Base-by-base conservation (phyloP, 1,284 basidiomycete species). In the Malassezia sympodialis region DNA sequence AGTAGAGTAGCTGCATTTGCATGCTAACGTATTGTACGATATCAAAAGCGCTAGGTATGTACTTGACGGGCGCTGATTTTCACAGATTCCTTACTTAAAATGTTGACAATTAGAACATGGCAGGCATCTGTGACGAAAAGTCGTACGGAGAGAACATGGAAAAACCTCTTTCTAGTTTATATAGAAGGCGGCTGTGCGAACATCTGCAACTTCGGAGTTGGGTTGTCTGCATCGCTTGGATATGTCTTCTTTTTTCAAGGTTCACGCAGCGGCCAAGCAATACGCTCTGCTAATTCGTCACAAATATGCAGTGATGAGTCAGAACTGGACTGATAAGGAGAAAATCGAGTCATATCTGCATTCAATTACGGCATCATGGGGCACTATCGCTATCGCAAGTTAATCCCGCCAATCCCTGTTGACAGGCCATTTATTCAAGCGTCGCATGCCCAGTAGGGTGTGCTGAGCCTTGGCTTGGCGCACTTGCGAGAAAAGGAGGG, bases 81-180 rank as follows among this genome's bases (percentile, higher is more conserved):
- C 43, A 53, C 51, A 53, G 40, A 34, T 51, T 47, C 17, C n/a
- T 23, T 47, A 23, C 14, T 17, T 48, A 47, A 46, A 34, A 23
- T 41, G 41, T 45, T 17, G 17, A 31, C 23, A 44, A 23, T 49
- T 53, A 53, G n/a, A 47, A 32, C 19, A 43, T 39, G 41, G 34
- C 19, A 27, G 27, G 41, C 19, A 27, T 43, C 41, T 52, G 51
- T 43, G 43, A 43, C 41, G 39, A 44, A 15, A 27, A 39, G 14
- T 30, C 37, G 42, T 45, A 34, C 43, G 34, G 15, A 32, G 32
- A 34, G 17, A 37, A 37, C 15, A 31, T 21, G 21, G 2, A 17
- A 21, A 34, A 17, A 27, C n/a, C n/a, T 15, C 17, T 3, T 11
- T 31, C 27, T 35, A 26, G 24, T 19, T 28, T 52, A 51, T 52